Conservation (phyloP, 495 filamentous ascomycete species). For the Aspergillus egyptiacus region DNA sequence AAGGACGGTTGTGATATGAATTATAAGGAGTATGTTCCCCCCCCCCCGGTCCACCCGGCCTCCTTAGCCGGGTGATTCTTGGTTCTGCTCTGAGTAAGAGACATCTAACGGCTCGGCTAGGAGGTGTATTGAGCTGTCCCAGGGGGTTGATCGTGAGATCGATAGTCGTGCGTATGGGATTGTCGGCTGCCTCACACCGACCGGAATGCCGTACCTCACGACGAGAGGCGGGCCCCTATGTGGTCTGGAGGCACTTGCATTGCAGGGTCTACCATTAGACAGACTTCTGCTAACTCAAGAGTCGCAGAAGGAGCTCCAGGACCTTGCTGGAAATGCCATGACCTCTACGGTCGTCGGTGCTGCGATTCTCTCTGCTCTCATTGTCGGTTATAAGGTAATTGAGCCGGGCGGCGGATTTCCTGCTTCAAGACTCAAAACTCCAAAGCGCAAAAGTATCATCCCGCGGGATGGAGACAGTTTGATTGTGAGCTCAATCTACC, state of each 20-base stretch:
- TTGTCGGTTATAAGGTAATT: conserved; percentile 36
- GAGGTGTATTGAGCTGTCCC: conserved; percentile 61
- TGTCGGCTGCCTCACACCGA: conserved; percentile 64
- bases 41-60: neutral
- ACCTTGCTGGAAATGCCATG: conserved; percentile 86
- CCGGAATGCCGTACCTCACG: conserved; percentile 57
- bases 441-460: conserved; percentile 8
- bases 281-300: conserved; percentile 59
- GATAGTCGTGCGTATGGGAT: conserved; percentile 51
- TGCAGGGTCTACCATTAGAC: conserved; percentile 68
- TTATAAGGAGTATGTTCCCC: conserved; percentile 55
- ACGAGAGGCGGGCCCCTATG: conserved; percentile 56
- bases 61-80: neutral
- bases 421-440: neutral
- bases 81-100: too few species aligned
- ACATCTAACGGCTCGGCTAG: too few species aligned
- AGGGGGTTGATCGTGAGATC: conserved; percentile 61
- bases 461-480: conserved; percentile 5
- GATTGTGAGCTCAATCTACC: conserved; percentile 8
- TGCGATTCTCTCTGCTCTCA: conserved; percentile 51
- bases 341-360: conserved; percentile 65
- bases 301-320: conserved; percentile 56
- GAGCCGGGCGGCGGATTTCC: conserved; percentile 8
- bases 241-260: conserved; percentile 57
- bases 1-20: conserved; percentile 48